These are phyloP conservation scores for Ceratocystis cacaofunesta DNA, from an alignment of 2,329 filamentous ascomycete species.

Conservation along the genomic window DNA sequence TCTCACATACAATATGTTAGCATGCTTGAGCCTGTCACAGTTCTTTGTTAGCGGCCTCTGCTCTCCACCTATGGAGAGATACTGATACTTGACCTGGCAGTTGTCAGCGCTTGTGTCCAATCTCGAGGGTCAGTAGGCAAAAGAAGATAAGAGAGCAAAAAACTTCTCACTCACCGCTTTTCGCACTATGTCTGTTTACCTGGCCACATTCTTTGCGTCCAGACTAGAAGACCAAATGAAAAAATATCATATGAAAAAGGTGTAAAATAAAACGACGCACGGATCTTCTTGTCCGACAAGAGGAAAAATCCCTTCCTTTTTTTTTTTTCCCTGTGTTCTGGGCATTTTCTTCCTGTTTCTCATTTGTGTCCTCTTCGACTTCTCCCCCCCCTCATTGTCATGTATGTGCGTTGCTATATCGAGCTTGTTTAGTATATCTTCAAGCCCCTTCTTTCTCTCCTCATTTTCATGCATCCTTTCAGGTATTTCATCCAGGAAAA, in stretches of 20 bases:
- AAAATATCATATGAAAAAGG: not conserved
- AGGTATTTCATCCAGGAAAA: no score
- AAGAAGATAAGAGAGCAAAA: not conserved
- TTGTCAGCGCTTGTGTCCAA: not conserved
- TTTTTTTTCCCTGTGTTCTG: not conserved
- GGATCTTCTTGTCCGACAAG: constrained; percentile 2
- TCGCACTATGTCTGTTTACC: not conserved
- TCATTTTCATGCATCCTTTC: not conserved
- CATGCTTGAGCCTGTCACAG: not conserved
- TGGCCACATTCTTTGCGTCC: not conserved
- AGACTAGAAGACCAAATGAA: not conserved
- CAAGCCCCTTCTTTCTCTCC: not conserved
- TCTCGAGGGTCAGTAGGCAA: not conserved
- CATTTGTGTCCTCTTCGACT: not conserved
- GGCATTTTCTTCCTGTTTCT: not conserved
- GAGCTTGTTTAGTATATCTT: not conserved
- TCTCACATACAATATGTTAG: not conserved
- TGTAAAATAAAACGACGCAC: not conserved
- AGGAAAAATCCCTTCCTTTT: not conserved
- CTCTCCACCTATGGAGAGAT: not conserved
- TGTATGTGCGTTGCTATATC: not conserved
- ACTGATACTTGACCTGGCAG: not conserved
- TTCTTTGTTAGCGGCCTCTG: not conserved
- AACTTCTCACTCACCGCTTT: constrained; percentile 5
- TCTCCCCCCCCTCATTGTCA: not conserved